Evolutionary conservation across 2,329 filamentous ascomycete genomes (phyloP).

Genomic region (Colletotrichum salicis): DNA sequence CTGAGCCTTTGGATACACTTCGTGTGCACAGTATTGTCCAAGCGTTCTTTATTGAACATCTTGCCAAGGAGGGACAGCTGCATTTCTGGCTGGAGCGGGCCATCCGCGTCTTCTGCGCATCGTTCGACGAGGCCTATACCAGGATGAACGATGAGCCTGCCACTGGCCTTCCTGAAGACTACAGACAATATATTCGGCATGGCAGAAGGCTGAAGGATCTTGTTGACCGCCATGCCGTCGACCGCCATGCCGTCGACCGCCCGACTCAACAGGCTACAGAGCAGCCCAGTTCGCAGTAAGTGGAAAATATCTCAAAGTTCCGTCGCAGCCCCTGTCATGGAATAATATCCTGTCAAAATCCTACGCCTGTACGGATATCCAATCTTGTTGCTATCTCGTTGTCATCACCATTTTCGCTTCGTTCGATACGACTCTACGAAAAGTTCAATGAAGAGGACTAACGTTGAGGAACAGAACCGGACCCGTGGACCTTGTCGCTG

Average conservation of each 20-base stretch:
- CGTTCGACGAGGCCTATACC: constrained; percentile 57
- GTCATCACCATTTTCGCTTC: not conserved
- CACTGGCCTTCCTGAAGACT: constrained; percentile 60
- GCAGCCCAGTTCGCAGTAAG: not conserved
- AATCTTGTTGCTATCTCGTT: not conserved
- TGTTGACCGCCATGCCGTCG: constrained; percentile 49
- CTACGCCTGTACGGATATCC: not conserved
- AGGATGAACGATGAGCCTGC: constrained; percentile 54
- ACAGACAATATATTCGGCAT: constrained; percentile 62
- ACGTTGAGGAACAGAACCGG: constrained; percentile 38
- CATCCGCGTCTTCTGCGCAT: constrained; percentile 58
- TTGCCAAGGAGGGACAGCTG: constrained; percentile 53
- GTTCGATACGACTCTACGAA: not conserved
- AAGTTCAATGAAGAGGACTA: not conserved
- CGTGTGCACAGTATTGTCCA: constrained; percentile 64
- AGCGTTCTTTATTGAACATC: constrained; percentile 60
- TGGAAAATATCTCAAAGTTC: not conserved
- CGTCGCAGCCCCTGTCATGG: not conserved
- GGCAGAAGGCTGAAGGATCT: constrained; percentile 58
- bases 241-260: constrained; percentile 41
- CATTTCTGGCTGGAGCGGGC: constrained; percentile 62
- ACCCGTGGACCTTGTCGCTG: constrained; percentile 42
- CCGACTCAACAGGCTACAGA: not conserved
- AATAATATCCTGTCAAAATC: not conserved
- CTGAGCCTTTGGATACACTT: constrained; percentile 61